Evolutionary conservation across 257 asterid species (phyloP).

Genomic region (Mentha longifolia): DNA sequence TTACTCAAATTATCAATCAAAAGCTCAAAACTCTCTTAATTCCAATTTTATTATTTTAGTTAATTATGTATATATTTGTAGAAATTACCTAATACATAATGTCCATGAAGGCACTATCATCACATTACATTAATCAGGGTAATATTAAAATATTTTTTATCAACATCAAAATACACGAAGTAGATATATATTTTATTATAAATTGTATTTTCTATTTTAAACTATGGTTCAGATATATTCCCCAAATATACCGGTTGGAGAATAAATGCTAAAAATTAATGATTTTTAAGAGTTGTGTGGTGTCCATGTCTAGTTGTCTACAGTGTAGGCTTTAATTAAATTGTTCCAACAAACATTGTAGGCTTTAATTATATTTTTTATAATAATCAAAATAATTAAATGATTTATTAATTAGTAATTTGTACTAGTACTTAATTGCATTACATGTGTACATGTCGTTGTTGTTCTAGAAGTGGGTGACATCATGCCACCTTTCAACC

Average conservation of each 20-base stretch:
- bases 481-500: slow-evolving; percentile 16
- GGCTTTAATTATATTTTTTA: no score
- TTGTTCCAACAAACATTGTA: background rate
- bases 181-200: no score
- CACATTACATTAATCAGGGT: no score
- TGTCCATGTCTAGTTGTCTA: slow-evolving; percentile 29
- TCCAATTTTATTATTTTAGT: no score
- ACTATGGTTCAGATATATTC: background rate
- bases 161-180: no score
- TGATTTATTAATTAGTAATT: no score
- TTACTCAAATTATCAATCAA: background rate
- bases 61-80: no score
- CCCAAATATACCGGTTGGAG: slow-evolving; percentile 3
- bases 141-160: no score
- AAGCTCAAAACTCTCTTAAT: no score
- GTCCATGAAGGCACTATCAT: no score
- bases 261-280: slow-evolving; percentile 5
- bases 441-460: slow-evolving; percentile 4
- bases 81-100: no score
- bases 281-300: slow-evolving; percentile 25
- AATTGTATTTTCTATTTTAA: background rate
- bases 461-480: slow-evolving; percentile 28
- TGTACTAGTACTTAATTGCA: background rate
- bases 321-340: background rate
- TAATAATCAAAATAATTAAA: no score